phyloP scores from a whole-genome alignment of 2,329 filamentous ascomycete species.

The Apiospora kogelbergensis region DNA sequence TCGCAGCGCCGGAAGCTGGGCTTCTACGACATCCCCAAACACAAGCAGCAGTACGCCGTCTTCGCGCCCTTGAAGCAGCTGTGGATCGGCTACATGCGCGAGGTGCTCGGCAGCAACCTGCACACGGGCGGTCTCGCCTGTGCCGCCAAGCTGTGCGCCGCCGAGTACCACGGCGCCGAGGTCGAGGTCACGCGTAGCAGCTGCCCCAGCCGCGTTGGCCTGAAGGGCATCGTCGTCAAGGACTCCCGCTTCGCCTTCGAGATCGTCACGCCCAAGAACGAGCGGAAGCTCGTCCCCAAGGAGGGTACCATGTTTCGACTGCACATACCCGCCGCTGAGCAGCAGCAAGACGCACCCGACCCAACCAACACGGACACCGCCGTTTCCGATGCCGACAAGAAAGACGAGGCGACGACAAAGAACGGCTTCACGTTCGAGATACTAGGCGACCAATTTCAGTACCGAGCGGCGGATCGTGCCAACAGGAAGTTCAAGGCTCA shows the following conservation, averaged over 20 bases:
- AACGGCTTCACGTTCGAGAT: constrained; percentile 74
- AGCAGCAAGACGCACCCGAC: constrained; percentile 14
- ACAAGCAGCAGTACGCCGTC: constrained; percentile 68
- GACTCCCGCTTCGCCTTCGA: constrained; percentile 88
- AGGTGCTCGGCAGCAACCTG: constrained; percentile 68
- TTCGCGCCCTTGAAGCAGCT: constrained; percentile 76
- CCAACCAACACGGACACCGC: background rate
- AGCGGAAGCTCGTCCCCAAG: constrained; percentile 81
- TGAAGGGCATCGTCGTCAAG: constrained; percentile 82
- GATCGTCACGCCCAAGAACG: constrained; percentile 70
- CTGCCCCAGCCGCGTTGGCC: constrained; percentile 79
- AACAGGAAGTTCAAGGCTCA: constrained; percentile 91
- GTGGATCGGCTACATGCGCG: constrained; percentile 84
- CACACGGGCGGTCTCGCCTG: constrained; percentile 56
- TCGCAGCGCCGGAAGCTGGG: constrained; percentile 72
- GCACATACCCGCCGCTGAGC: constrained; percentile 51
- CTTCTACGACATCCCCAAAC: constrained; percentile 72
- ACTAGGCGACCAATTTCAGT: constrained; percentile 83
- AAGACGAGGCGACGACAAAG: background rate
- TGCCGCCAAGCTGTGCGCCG: constrained; percentile 76
- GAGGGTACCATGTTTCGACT: constrained; percentile 85
- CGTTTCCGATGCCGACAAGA: background rate
- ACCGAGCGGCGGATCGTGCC: constrained; percentile 78
- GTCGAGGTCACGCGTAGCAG: constrained; percentile 80
- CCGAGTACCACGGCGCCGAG: constrained; percentile 87